Conservation (phyloP, 345 rosid species). For the Draba incana region DNA sequence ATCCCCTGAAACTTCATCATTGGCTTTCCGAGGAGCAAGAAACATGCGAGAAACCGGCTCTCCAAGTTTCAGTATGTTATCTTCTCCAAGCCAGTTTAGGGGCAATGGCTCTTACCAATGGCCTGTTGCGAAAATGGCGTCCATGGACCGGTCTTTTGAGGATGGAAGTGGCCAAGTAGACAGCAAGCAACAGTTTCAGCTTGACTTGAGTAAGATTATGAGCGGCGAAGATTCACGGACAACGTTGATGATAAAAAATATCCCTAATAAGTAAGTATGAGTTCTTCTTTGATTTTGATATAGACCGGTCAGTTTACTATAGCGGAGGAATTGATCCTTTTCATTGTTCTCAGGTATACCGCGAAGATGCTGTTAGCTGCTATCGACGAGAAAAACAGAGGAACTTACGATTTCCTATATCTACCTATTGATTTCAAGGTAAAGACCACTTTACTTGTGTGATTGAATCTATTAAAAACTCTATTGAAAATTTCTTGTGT, state of each 20-base stretch:
- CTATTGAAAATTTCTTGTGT: conserved; percentile 10
- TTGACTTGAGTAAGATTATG: conserved; percentile 74
- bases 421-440: conserved; percentile 86
- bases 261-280: conserved; percentile 66
- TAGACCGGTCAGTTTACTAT: not conserved
- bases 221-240: conserved; percentile 63
- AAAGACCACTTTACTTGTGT: conserved; percentile 11
- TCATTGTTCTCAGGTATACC: conserved; percentile 55
- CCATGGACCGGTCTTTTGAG: conserved; percentile 58
- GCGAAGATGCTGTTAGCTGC: conserved; percentile 79
- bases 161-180: conserved; percentile 67
- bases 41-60: conserved; percentile 53
- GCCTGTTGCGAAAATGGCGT: conserved; percentile 35
- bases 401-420: conserved; percentile 75
- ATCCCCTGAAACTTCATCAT: conserved; percentile 67
- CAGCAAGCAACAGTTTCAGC: conserved; percentile 71
- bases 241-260: conserved; percentile 63
- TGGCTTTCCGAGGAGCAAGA: conserved; percentile 53
- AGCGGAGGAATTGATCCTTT: not conserved
- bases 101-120: conserved; percentile 60
- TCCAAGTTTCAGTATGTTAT: conserved; percentile 58
- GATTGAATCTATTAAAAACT: conserved; percentile 19
- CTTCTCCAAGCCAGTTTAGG: conserved; percentile 60
- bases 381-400: conserved; percentile 66
- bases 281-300: not conserved